These are phyloP conservation scores for Neopestalotiopsis sp. DNA, from an alignment of 2,329 filamentous ascomycete genomes.

Conservation along the genomic window DNA sequence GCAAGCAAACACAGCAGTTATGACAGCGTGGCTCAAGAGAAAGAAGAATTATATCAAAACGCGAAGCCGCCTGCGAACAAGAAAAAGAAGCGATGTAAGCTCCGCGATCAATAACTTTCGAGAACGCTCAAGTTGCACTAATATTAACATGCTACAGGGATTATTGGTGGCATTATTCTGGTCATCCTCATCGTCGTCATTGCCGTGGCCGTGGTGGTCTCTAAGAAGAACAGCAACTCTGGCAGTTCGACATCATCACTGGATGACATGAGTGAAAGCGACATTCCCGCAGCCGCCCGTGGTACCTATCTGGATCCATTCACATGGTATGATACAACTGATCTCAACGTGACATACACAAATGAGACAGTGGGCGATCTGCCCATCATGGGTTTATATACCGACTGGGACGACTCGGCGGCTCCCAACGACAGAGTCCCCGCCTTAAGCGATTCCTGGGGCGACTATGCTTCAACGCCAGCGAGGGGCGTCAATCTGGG, in stretches of 20 bases:
- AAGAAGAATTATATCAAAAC: slow-evolving; percentile 48
- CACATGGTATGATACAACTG: slow-evolving; percentile 85
- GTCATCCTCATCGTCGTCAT: slow-evolving; percentile 70
- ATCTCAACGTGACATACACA: slow-evolving; percentile 96
- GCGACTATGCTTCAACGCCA: slow-evolving; percentile 75
- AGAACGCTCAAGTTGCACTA: slow-evolving; percentile 29
- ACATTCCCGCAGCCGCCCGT: slow-evolving; percentile 69
- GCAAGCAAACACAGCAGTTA: slow-evolving; percentile 45
- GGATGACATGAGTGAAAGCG: slow-evolving; percentile 55
- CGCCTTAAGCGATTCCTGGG: slow-evolving; percentile 75
- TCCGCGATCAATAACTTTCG: neutral
- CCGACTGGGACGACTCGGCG: slow-evolving; percentile 82
- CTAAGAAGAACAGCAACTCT: slow-evolving; percentile 60
- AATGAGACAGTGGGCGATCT: slow-evolving; percentile 81
- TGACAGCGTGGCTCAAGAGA: slow-evolving; percentile 52
- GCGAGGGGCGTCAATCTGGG: slow-evolving; percentile 92
- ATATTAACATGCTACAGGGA: slow-evolving; percentile 45
- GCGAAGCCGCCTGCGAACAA: slow-evolving; percentile 49
- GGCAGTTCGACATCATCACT: slow-evolving; percentile 49
- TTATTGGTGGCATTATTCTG: slow-evolving; percentile 58
- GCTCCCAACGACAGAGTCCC: slow-evolving; percentile 81
- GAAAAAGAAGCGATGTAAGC: slow-evolving; percentile 67
- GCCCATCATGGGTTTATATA: slow-evolving; percentile 88
- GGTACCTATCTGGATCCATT: slow-evolving; percentile 87
- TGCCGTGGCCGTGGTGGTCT: slow-evolving; percentile 68